These are phyloP conservation scores for Mycena albidolilacea DNA, from an alignment of 768 basidiomycete species.

Conservation along the genomic window DNA sequence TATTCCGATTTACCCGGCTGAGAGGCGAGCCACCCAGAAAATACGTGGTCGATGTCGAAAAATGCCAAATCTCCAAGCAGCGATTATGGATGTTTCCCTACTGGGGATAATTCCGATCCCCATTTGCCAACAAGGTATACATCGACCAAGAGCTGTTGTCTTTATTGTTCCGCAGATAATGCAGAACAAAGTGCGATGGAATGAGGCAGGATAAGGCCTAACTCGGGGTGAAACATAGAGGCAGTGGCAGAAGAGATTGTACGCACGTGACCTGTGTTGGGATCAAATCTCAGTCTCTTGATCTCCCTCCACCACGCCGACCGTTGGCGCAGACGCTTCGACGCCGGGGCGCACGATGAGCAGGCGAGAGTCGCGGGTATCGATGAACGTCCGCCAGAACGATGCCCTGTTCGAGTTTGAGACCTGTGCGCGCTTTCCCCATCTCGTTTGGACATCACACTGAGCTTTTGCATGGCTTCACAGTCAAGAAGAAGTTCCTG, in stretches of 20 bases:
- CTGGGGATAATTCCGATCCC: constrained; percentile 27
- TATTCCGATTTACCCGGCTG: too few relatives aligned
- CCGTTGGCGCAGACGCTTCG: constrained; percentile 23
- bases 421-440: constrained; percentile 71
- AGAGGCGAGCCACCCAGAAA: too few relatives aligned
- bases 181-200: background rate
- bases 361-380: constrained; percentile 75
- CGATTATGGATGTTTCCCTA: constrained; percentile 17
- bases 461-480: constrained; percentile 51
- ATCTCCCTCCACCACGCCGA: constrained; percentile 30
- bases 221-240: background rate
- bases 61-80: too few relatives aligned
- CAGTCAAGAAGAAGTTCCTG: constrained; percentile 94
- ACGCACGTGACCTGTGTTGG: constrained; percentile 30
- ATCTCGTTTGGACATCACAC: constrained; percentile 41
- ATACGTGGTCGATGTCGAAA: too few relatives aligned
- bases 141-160: constrained; percentile 5
- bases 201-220: background rate
- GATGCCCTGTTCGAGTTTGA: constrained; percentile 90
- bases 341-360: constrained; percentile 59
- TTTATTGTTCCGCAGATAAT: constrained; percentile 10
- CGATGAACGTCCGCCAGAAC: constrained; percentile 76
- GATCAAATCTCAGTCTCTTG: constrained; percentile 31
- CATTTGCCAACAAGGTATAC: constrained; percentile 19
- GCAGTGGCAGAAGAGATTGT: background rate